phyloP scores from a whole-genome alignment of 2,329 filamentous ascomycete species.

The Penicillium sp. region DNA sequence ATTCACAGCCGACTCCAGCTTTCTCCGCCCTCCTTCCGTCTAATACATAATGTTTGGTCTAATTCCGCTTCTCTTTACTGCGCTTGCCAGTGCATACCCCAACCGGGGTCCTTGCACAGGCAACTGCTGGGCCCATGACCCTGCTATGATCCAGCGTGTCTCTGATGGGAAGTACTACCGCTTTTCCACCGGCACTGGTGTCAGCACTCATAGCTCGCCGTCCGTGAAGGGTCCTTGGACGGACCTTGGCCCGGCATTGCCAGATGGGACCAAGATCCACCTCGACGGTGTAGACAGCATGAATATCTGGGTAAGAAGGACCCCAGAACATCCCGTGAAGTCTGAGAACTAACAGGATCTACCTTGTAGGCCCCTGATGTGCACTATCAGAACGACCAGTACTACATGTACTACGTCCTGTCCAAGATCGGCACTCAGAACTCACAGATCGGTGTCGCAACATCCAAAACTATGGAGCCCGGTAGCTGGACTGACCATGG shows the following conservation, averaged over 20 bases:
- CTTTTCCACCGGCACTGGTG: constrained; percentile 46
- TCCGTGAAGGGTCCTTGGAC: constrained; percentile 45
- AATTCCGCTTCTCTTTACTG: constrained; percentile 17
- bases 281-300: constrained; percentile 32
- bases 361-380: constrained; percentile 56
- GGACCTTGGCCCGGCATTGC: constrained; percentile 40
- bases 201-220: constrained; percentile 41
- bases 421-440: constrained; percentile 53
- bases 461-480: constrained; percentile 36
- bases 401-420: constrained; percentile 59
- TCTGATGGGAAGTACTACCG: constrained; percentile 47
- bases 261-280: constrained; percentile 38
- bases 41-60: constrained; percentile 18
- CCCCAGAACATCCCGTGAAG: neutral
- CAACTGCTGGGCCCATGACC: constrained; percentile 40
- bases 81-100: constrained; percentile 24
- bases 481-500: constrained; percentile 34
- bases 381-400: constrained; percentile 46
- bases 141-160: constrained; percentile 41
- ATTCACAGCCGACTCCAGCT: neutral
- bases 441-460: constrained; percentile 55
- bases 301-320: constrained; percentile 41
- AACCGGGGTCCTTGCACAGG: constrained; percentile 27
- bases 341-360: neutral
- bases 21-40: neutral